Conservation (phyloP, 345 rosid species). For the Leavenworthia alabamica region DNA sequence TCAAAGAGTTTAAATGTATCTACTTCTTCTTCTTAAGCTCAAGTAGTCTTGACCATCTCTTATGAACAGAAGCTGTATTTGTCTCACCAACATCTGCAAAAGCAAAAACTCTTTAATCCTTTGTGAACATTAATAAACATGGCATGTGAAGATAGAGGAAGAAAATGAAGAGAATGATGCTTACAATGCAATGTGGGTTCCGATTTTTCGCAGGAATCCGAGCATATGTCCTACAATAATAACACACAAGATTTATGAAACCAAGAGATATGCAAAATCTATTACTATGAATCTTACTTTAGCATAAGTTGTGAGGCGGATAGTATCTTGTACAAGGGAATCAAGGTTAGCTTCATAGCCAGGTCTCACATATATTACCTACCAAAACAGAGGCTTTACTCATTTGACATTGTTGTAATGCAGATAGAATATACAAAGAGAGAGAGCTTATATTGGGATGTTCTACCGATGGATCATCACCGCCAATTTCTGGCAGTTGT, state of each 20-base stretch:
- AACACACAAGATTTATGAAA: too few relatives aligned
- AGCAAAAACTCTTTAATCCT: slow-evolving; percentile 3
- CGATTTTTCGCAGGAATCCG: slow-evolving; percentile 62
- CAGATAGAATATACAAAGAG: not conserved
- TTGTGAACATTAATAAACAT: slow-evolving; percentile 1
- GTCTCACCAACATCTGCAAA: slow-evolving; percentile 46
- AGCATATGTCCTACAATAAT: slow-evolving; percentile 73
- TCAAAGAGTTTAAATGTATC: not conserved
- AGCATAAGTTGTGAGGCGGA: slow-evolving; percentile 47
- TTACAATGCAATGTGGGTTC: slow-evolving; percentile 55
- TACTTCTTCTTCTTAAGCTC: slow-evolving; percentile 55
- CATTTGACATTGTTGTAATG: not conserved
- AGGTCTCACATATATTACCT: slow-evolving; percentile 87
- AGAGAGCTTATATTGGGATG: not conserved
- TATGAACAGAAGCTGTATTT: slow-evolving; percentile 50
- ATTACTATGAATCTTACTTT: too few relatives aligned
- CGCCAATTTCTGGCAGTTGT: slow-evolving; percentile 55
- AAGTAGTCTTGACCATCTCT: slow-evolving; percentile 72
- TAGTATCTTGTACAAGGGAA: slow-evolving; percentile 64
- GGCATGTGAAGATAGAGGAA: not conserved
- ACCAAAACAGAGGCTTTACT: slow-evolving; percentile 7
- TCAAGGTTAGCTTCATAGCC: slow-evolving; percentile 74
- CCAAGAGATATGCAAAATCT: too few relatives aligned
- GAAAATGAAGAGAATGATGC: not conserved
- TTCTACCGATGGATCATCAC: slow-evolving; percentile 68